Evolutionary conservation across 2,329 filamentous ascomycete genomes (phyloP).

Genomic region (Periconia digitata): DNA sequence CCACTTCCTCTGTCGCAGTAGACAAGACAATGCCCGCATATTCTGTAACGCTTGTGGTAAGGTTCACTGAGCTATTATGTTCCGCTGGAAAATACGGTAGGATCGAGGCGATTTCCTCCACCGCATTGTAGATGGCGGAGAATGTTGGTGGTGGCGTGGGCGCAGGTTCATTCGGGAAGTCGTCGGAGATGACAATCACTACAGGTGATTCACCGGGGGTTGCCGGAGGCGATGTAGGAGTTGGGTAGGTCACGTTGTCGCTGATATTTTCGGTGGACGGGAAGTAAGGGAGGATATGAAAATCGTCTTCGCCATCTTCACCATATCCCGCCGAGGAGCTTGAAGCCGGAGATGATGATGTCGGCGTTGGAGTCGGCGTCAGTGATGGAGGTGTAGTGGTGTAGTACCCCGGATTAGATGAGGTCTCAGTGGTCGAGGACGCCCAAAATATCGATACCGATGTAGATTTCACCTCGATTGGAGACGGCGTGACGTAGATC

Average conservation of each 20-base stretch:
- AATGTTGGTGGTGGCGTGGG: background rate
- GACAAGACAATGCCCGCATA: too few relatives aligned
- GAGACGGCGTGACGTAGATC: slow-evolving; percentile 3
- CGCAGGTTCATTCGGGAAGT: background rate
- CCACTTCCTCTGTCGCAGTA: too few relatives aligned
- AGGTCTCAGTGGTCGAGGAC: background rate
- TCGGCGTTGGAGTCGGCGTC: background rate
- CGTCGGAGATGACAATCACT: background rate
- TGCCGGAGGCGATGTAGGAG: background rate
- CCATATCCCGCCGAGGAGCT: background rate
- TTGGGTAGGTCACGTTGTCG: slow-evolving; percentile 1
- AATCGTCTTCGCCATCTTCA: background rate
- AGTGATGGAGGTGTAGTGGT: too few relatives aligned
- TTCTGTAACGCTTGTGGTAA: too few relatives aligned
- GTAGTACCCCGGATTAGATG: too few relatives aligned
- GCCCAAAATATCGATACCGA: too few relatives aligned
- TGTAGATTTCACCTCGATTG: background rate
- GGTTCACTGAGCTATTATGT: too few relatives aligned
- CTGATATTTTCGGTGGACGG: background rate
- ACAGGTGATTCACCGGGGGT: too few relatives aligned
- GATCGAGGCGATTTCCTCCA: too few relatives aligned
- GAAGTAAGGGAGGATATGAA: slow-evolving; percentile 1
- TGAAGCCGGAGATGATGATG: background rate
- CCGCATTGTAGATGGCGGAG: too few relatives aligned
- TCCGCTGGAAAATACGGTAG: too few relatives aligned